Conservation (phyloP, 208 protist genomes). For the Leishmania aethiopica region DNA sequence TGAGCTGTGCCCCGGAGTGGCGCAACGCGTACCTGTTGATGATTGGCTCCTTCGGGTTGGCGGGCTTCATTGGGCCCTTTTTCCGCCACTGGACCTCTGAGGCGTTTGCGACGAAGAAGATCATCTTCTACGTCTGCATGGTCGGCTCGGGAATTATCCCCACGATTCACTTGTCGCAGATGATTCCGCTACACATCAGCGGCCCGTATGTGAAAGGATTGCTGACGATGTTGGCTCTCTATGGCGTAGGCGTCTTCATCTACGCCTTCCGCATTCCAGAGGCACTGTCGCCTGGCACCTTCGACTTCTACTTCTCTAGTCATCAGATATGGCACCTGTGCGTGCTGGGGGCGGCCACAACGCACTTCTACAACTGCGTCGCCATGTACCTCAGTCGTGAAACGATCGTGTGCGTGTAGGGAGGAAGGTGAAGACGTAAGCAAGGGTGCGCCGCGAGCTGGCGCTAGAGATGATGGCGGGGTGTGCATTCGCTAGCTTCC, state of each 20-base stretch:
- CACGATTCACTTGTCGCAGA: constrained; percentile 60
- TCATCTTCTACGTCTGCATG: constrained; percentile 80
- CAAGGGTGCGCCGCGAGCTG: no score
- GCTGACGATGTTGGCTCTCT: constrained; percentile 66
- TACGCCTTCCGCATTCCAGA: constrained; percentile 84
- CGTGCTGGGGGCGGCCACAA: constrained; percentile 72
- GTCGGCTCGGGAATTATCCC: constrained; percentile 72
- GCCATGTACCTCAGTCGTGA: constrained; percentile 65
- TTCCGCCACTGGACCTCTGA: constrained; percentile 74
- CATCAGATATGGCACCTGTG: constrained; percentile 89
- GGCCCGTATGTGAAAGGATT: constrained; percentile 59
- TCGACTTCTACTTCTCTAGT: constrained; percentile 70
- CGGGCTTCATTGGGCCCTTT: constrained; percentile 75
- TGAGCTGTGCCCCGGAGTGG: constrained; percentile 68
- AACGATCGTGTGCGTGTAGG: constrained; percentile 33
- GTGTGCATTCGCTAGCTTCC: not conserved
- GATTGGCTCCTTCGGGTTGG: constrained; percentile 71
- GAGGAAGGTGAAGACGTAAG: not conserved
- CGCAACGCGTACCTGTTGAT: constrained; percentile 73
- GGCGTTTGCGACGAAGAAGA: constrained; percentile 56
- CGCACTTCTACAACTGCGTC: constrained; percentile 75
- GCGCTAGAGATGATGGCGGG: not conserved
- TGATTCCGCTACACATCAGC: constrained; percentile 41
- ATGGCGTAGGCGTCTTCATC: constrained; percentile 81
- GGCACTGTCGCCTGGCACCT: constrained; percentile 65